Conservation (phyloP, 2,329 filamentous ascomycete species). For the Sclerotinia minor region DNA sequence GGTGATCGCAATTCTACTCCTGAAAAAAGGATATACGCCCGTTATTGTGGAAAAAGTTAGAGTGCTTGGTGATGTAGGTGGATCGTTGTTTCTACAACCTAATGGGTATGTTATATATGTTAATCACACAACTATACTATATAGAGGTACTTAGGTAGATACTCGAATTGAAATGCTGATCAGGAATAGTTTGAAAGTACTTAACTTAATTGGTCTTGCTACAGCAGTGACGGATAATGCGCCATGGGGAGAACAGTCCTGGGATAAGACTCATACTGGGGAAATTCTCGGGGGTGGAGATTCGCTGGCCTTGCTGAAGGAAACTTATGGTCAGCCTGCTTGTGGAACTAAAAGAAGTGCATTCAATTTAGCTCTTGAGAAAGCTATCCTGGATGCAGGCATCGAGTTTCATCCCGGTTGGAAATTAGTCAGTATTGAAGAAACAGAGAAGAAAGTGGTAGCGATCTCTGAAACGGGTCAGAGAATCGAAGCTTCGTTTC, state of each 20-base stretch:
- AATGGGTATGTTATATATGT: slow-evolving; percentile 25
- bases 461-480: slow-evolving; percentile 20
- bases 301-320: neutral
- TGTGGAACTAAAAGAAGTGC: slow-evolving; percentile 23
- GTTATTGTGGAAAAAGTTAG: slow-evolving; percentile 27
- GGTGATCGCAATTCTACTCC: slow-evolving; percentile 26
- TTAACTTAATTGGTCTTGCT: slow-evolving; percentile 6
- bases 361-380: slow-evolving; percentile 23
- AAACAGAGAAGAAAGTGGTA: slow-evolving; percentile 9
- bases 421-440: slow-evolving; percentile 24
- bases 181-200: slow-evolving; percentile 23
- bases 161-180: neutral
- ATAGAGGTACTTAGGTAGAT: too few species aligned
- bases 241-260: neutral
- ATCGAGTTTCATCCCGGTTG: slow-evolving; percentile 24
- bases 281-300: slow-evolving; percentile 16
- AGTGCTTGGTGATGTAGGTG: slow-evolving; percentile 20
- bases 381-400: neutral
- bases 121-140: neutral
- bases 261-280: slow-evolving; percentile 6
- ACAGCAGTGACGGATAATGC: slow-evolving; percentile 4
- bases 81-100: slow-evolving; percentile 21
- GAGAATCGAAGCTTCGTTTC: slow-evolving; percentile 23
- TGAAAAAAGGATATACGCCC: slow-evolving; percentile 28
- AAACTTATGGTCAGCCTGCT: slow-evolving; percentile 24